phyloP scores from a whole-genome alignment of 768 basidiomycete species.

The Gloeophyllum trabeum region DNA sequence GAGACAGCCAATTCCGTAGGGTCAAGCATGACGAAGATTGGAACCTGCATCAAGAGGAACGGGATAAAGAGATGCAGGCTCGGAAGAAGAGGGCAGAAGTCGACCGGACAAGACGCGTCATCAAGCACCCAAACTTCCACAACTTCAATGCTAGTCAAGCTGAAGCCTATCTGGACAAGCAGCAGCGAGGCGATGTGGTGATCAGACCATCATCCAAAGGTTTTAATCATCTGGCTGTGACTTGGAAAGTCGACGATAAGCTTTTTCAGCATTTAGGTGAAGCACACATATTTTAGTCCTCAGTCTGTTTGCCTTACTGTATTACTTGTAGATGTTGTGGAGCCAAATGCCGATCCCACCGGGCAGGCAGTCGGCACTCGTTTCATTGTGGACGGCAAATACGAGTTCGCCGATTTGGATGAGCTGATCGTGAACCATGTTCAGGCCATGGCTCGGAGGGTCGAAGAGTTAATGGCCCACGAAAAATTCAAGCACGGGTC shows the following conservation, averaged over 20 bases:
- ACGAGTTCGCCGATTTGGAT: conserved; percentile 88
- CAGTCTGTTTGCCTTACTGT: too few relatives aligned
- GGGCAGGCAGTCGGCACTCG: conserved; percentile 53
- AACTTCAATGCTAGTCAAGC: conserved; percentile 87
- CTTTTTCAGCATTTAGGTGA: conserved; percentile 93
- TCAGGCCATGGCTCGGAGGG: conserved; percentile 84
- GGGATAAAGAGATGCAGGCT: conserved; percentile 60
- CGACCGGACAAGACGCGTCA: conserved; percentile 69
- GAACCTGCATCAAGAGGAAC: conserved; percentile 52
- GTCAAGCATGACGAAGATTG: conserved; percentile 50
- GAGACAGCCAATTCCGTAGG: conserved; percentile 52
- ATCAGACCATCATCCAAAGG: conserved; percentile 96
- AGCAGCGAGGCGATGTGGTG: conserved; percentile 92
- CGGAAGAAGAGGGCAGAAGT: conserved; percentile 82
- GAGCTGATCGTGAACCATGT: conserved; percentile 96
- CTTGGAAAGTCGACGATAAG: conserved; percentile 97
- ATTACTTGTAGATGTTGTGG: conserved; percentile 54
- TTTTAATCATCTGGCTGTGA: conserved; percentile 85
- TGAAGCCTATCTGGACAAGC: conserved; percentile 79
- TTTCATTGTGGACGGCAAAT: conserved; percentile 64
- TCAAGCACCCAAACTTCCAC: conserved; percentile 98
- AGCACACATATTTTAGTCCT: too few relatives aligned
- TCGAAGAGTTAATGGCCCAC: conserved; percentile 90
- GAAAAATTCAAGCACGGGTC: conserved; percentile 89
- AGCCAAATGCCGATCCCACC: conserved; percentile 65